Percentiles rank a stretch among this genome's conserved stretches.
phyloP scores from a whole-genome alignment of 495 filamentous ascomycete genomes.

The Hypomontagnella monticulosa region DNA sequence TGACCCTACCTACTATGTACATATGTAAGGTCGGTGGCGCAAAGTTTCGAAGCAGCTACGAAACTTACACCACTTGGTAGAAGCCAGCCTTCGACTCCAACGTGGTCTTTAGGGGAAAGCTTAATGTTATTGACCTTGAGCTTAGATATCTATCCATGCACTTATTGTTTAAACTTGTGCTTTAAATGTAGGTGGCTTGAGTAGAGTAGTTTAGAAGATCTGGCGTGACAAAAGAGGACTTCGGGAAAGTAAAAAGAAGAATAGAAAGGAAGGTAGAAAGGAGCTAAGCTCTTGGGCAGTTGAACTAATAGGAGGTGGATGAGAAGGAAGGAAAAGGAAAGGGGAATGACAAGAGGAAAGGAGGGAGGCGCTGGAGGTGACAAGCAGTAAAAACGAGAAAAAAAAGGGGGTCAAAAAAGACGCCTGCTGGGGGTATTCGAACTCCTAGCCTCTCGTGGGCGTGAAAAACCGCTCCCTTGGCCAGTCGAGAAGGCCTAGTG shows the following conservation, averaged over 20 bases:
- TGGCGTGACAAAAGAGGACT: neutral
- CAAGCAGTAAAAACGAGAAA: too few species aligned
- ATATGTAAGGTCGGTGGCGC: neutral
- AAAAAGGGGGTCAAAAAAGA: too few species aligned
- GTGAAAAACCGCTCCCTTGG: too few species aligned
- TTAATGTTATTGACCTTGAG: constrained; percentile 1
- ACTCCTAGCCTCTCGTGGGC: too few species aligned
- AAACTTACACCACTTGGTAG: neutral
- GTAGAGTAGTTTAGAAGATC: neutral
- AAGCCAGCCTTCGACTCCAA: neutral
- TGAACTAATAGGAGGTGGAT: too few species aligned
- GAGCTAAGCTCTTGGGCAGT: too few species aligned
- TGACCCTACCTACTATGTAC: neutral
- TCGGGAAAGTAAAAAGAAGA: neutral
- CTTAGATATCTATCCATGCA: constrained; percentile 5
- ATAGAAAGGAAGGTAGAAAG: too few species aligned
- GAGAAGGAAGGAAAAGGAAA: too few species aligned
- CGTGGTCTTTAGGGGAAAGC: neutral
- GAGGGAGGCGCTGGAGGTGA: too few species aligned
- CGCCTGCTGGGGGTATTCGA: too few species aligned
- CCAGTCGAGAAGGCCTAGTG: too few species aligned
- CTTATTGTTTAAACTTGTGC: neutral
- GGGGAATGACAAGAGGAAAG: too few species aligned
- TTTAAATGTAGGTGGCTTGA: neutral
- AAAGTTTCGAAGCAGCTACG: constrained; percentile 8